These are phyloP conservation scores for Ilex asprella DNA, from an alignment of 257 asterid species.

Conservation along the genomic window DNA sequence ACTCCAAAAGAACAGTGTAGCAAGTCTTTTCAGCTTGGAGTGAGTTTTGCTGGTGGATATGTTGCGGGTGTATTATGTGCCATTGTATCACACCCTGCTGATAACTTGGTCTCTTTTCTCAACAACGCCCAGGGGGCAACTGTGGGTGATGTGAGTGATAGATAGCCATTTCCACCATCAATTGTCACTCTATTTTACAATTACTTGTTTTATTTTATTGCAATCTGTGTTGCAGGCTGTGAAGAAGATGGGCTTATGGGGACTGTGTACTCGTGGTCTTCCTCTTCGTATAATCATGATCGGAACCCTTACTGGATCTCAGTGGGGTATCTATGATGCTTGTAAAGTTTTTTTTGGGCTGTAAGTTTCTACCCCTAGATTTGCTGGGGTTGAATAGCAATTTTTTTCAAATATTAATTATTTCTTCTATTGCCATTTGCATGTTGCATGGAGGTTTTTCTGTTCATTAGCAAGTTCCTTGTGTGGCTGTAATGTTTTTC, in stretches of 20 bases:
- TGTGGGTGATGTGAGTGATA: conserved; percentile 40
- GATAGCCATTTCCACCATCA: neutral
- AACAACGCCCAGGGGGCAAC: conserved; percentile 88
- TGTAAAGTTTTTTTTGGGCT: conserved; percentile 65
- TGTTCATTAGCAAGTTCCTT: too few species aligned
- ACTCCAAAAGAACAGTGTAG: conserved; percentile 73
- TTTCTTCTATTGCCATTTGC: too few species aligned
- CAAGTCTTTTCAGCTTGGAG: conserved; percentile 59
- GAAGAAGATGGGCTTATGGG: conserved; percentile 49
- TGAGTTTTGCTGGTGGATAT: conserved; percentile 73
- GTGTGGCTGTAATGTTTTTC: too few species aligned
- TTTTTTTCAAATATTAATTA: neutral
- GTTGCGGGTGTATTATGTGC: conserved; percentile 74
- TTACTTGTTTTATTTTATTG: neutral
- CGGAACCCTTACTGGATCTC: conserved; percentile 71
- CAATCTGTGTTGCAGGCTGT: conserved; percentile 35
- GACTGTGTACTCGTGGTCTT: conserved; percentile 61
- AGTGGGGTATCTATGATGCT: conserved; percentile 77
- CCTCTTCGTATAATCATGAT: conserved; percentile 71
- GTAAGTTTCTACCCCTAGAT: conserved; percentile 33
- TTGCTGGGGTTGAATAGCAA: neutral
- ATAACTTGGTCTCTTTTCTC: conserved; percentile 78
- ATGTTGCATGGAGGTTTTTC: too few species aligned
- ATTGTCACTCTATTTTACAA: neutral
- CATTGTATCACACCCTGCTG: conserved; percentile 76